These are phyloP conservation scores for Triticum timopheevii DNA, from an alignment of 176 grass and related monocot species.

Conservation along the genomic window DNA sequence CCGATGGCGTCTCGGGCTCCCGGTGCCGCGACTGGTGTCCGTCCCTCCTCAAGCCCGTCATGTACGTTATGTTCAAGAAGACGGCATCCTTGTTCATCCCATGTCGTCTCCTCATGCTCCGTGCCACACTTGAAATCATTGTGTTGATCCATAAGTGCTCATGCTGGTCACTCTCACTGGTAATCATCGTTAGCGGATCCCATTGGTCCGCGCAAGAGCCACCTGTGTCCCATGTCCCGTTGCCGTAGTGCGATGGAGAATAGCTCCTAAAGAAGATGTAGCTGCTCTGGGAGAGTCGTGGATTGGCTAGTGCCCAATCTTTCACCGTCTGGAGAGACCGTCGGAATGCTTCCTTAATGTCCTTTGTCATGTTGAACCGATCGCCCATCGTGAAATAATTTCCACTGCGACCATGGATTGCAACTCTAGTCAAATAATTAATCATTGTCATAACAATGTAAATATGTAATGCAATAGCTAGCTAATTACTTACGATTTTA, in stretches of 20 bases:
- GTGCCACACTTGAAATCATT: neutral
- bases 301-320: constrained; percentile 5
- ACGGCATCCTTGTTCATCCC: neutral
- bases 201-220: constrained; percentile 16
- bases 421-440: neutral
- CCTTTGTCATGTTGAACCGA: constrained; percentile 24
- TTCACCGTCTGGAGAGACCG: constrained; percentile 27
- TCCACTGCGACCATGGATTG: constrained; percentile 32
- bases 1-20: constrained; percentile 28
- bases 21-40: constrained; percentile 30
- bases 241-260: constrained; percentile 45
- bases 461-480: neutral
- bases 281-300: neutral
- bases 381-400: constrained; percentile 42
- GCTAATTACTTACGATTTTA: constrained; percentile 2
- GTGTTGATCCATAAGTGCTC: constrained; percentile 39
- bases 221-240: constrained; percentile 23
- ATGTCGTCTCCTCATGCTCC: neutral
- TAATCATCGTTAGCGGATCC: neutral
- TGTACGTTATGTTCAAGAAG: constrained; percentile 40
- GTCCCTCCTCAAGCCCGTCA: constrained; percentile 44
- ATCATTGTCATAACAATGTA: neutral
- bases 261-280: constrained; percentile 46
- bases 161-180: neutral
- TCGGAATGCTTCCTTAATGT: constrained; percentile 37